These are phyloP conservation scores for Eimeria necatrix DNA, from an alignment of 169 alveolate species.

Conservation along the genomic window DNA sequence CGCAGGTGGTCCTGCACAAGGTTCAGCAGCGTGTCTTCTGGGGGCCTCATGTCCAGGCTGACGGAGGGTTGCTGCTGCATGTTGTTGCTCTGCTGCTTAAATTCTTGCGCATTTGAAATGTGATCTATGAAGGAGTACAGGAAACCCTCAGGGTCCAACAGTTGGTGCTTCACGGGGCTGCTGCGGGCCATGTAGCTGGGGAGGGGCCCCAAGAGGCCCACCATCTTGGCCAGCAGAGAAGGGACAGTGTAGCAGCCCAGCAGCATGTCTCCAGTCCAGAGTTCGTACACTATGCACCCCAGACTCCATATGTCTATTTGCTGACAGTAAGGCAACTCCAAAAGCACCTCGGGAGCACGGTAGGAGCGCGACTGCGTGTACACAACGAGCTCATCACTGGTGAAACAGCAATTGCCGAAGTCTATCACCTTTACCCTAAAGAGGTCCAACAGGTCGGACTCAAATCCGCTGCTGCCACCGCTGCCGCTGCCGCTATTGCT, in stretches of 20 bases:
- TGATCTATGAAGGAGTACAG: slow-evolving; percentile 85
- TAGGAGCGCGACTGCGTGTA: slow-evolving; percentile 98
- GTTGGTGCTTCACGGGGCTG: slow-evolving; percentile 91
- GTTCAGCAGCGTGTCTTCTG: slow-evolving; percentile 44
- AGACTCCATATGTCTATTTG: slow-evolving; percentile 99
- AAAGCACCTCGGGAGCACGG: slow-evolving; percentile 99
- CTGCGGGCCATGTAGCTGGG: slow-evolving; percentile 94
- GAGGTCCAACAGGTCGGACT: not conserved
- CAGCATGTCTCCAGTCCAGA: slow-evolving; percentile 92
- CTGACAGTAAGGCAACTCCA: slow-evolving; percentile 98
- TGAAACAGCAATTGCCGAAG: slow-evolving; percentile 97
- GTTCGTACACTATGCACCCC: slow-evolving; percentile 98
- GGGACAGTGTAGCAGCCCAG: slow-evolving; percentile 93
- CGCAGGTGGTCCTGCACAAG: slow-evolving; percentile 43
- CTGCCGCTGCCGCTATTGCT: slow-evolving; percentile 2
- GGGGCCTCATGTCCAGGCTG: slow-evolving; percentile 34
- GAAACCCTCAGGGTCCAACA: slow-evolving; percentile 92
- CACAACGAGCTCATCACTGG: slow-evolving; percentile 95
- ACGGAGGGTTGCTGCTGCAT: slow-evolving; percentile 48
- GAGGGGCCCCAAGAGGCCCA: slow-evolving; percentile 91
- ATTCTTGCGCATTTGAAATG: slow-evolving; percentile 1
- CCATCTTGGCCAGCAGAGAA: slow-evolving; percentile 92
- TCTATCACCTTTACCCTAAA: slow-evolving; percentile 96
- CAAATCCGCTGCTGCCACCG: not conserved
- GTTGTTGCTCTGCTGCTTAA: slow-evolving; percentile 31